Percentiles rank a stretch among this genome's conserved stretches.
These are phyloP conservation scores for Termitomyces sp. DNA, from an alignment of 768 basidiomycete species.

Conservation along the genomic window DNA sequence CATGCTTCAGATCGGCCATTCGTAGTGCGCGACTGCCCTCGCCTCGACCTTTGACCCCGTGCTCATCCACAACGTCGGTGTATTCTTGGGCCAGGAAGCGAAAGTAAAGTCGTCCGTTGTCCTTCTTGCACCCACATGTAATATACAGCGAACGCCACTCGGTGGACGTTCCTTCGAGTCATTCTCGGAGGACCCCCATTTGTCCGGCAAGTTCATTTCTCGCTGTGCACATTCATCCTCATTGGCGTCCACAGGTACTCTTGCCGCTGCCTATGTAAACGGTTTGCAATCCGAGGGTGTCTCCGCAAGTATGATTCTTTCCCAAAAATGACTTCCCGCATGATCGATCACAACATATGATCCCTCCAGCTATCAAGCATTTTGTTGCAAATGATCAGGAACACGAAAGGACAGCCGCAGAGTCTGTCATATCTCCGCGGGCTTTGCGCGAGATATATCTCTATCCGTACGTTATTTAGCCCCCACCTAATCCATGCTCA, in stretches of 20 bases:
- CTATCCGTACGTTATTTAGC: conserved; percentile 42
- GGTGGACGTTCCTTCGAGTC: conserved; percentile 65
- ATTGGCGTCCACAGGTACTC: conserved; percentile 31
- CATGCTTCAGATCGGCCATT: neutral
- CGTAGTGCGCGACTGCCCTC: conserved; percentile 58
- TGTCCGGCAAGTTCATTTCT: conserved; percentile 39
- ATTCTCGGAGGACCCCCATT: conserved; percentile 65
- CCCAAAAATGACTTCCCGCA: neutral
- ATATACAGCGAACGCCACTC: conserved; percentile 61
- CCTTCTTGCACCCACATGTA: conserved; percentile 69
- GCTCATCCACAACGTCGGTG: conserved; percentile 47
- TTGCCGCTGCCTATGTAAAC: conserved; percentile 63
- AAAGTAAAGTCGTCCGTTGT: conserved; percentile 60
- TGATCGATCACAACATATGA: neutral
- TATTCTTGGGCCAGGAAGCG: conserved; percentile 57
- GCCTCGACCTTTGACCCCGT: conserved; percentile 66
- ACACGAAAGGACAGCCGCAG: conserved; percentile 59
- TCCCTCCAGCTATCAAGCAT: conserved; percentile 55
- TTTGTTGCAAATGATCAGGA: conserved; percentile 74
- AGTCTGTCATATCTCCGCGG: conserved; percentile 58
- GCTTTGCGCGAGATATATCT: conserved; percentile 70
- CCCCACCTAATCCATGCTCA: neutral
- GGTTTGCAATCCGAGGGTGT: conserved; percentile 65
- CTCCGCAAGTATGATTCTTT: conserved; percentile 38
- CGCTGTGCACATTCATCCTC: neutral